phyloP scores from a whole-genome alignment of 345 rosid species.

The Eucalyptus cladocalyx region DNA sequence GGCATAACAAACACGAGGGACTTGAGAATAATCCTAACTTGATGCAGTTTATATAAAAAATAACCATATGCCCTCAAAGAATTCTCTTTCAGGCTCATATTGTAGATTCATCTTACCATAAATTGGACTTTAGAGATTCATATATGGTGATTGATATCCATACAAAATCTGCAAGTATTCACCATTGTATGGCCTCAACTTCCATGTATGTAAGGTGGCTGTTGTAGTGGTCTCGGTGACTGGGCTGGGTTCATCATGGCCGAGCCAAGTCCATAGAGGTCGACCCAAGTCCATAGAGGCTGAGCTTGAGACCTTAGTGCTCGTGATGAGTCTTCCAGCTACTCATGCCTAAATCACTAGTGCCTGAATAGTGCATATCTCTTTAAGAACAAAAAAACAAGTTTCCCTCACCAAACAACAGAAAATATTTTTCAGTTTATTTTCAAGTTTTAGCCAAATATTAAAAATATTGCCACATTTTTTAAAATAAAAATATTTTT shows the following conservation, averaged over 20 bases:
- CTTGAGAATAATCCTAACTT: neutral
- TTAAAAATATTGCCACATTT: no score
- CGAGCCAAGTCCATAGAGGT: neutral
- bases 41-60: no score
- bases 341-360: neutral
- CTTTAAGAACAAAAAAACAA: neutral
- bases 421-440: no score
- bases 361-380: neutral
- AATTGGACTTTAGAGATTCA: neutral
- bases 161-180: neutral
- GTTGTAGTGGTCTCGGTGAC: neutral
- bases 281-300: neutral
- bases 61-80: no score
- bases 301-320: neutral
- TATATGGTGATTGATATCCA: neutral
- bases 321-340: no score
- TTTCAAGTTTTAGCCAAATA: neutral
- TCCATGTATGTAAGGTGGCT: no score
- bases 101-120: neutral
- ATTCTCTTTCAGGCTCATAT: neutral
- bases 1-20: neutral
- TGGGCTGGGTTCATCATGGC: neutral
- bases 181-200: no score
- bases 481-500: fast-evolving
- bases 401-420: neutral